These are phyloP conservation scores for Cladorrhinum sp. DNA, from an alignment of 2,329 filamentous ascomycete genomes.

Conservation along the genomic window DNA sequence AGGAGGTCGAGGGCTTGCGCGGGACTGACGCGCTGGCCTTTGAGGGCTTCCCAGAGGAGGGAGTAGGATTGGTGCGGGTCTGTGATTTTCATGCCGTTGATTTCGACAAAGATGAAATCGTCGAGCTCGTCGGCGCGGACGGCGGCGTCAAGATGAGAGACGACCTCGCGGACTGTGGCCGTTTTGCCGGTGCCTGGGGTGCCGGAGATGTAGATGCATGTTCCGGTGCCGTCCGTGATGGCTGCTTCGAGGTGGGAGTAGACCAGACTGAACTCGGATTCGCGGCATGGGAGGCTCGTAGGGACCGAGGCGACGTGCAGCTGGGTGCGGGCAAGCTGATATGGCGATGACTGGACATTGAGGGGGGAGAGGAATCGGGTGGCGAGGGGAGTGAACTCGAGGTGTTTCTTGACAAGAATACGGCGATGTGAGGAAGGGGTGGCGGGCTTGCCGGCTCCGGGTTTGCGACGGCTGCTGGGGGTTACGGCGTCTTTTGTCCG, in stretches of 20 bases:
- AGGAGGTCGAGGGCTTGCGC: conserved; percentile 87
- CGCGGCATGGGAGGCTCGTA: conserved; percentile 81
- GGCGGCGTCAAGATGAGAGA: conserved; percentile 81
- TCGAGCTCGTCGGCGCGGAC: conserved; percentile 89
- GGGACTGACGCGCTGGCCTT: conserved; percentile 87
- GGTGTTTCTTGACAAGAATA: conserved; percentile 76
- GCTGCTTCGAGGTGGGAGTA: conserved; percentile 92
- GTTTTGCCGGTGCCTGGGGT: conserved; percentile 97
- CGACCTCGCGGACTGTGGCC: conserved; percentile 92
- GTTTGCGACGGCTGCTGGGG: conserved; percentile 49
- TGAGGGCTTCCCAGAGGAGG: conserved; percentile 91
- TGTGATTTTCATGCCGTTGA: conserved; percentile 99
- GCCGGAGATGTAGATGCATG: conserved; percentile 99
- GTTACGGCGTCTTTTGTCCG: conserved; percentile 41
- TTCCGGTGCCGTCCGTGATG: conserved; percentile 87
- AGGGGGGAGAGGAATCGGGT: conserved; percentile 77
- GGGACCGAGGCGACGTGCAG: conserved; percentile 95
- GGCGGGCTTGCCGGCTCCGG: conserved; percentile 44
- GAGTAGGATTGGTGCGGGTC: conserved; percentile 96
- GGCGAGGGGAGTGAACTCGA: conserved; percentile 94
- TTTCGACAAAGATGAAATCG: conserved; percentile 98
- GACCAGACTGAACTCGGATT: conserved; percentile 85
- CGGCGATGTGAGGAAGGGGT: conserved; percentile 44
- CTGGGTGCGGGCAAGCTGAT: conserved; percentile 82
- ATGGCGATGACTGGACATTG: conserved; percentile 76